phyloP scores from a whole-genome alignment of 2,329 filamentous ascomycete species.

The Curvularia sp. region DNA sequence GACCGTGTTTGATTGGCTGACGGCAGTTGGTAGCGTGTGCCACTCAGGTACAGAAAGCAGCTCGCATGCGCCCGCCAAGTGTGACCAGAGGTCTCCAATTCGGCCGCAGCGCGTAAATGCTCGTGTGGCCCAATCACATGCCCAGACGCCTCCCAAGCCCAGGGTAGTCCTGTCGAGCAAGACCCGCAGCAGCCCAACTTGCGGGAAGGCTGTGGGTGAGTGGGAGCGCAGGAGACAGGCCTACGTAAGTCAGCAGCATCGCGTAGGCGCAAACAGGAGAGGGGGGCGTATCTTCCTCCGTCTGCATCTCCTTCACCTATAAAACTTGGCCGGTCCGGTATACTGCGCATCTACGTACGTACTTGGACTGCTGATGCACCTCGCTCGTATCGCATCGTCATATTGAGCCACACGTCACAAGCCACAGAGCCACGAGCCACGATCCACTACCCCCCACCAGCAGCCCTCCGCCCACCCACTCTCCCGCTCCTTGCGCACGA shows the following conservation, averaged over 20 bases:
- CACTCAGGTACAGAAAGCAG: constrained; percentile 26
- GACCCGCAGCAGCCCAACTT: constrained; percentile 37
- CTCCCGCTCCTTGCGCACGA: constrained; percentile 18
- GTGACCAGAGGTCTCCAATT: constrained; percentile 38
- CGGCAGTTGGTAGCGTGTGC: constrained; percentile 16
- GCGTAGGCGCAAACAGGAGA: constrained; percentile 22
- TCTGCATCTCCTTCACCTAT: constrained; percentile 16
- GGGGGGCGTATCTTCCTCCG: constrained; percentile 20
- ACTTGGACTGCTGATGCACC: constrained; percentile 16
- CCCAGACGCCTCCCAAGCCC: constrained; percentile 27
- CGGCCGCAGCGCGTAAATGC: constrained; percentile 45
- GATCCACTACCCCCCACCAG: too few relatives aligned
- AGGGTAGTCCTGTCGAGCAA: constrained; percentile 17
- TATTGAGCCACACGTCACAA: constrained; percentile 8
- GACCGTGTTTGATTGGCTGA: constrained; percentile 1
- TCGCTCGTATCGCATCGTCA: constrained; percentile 21
- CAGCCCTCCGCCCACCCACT: constrained; percentile 24
- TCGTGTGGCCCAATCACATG: constrained; percentile 33
- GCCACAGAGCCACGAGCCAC: neutral
- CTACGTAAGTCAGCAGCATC: constrained; percentile 40
- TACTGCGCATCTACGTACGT: neutral
- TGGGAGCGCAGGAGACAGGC: constrained; percentile 11
- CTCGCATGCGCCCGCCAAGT: constrained; percentile 44
- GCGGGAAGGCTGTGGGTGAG: constrained; percentile 24
- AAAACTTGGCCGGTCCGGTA: constrained; percentile 18